Conservation (phyloP, 345 rosid genomes). For the Populus ilicifolia region DNA sequence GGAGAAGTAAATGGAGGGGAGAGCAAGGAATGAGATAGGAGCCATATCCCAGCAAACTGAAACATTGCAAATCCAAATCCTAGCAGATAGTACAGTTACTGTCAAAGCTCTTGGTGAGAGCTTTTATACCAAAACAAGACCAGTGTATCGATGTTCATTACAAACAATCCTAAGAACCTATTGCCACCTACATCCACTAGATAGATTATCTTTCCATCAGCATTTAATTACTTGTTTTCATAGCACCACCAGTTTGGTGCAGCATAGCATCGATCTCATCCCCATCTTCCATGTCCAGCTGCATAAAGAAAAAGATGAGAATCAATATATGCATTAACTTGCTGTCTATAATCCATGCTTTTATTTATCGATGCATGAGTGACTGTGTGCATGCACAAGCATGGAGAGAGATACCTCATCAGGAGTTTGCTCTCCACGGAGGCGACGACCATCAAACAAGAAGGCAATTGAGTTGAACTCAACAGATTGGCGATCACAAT, state of each 20-base stretch:
- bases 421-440: conserved; percentile 77
- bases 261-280: conserved; percentile 90
- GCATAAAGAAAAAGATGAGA: conserved; percentile 1
- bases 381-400: background rate
- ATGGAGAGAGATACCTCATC: conserved; percentile 50
- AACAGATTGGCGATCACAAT: conserved; percentile 78
- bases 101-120: background rate
- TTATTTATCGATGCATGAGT: background rate
- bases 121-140: background rate
- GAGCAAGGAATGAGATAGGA: background rate
- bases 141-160: background rate
- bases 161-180: background rate
- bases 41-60: background rate
- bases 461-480: conserved; percentile 74
- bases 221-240: background rate
- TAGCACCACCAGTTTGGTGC: conserved; percentile 67
- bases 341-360: background rate
- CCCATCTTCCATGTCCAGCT: conserved; percentile 88
- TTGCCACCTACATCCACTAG: background rate
- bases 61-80: background rate
- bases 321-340: background rate
- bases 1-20: background rate
- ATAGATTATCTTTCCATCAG: background rate
- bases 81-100: background rate
- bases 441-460: conserved; percentile 85